Evolutionary conservation across 306 rosid genomes (phyloP).

Genomic region (Casuarina equisetifolia): DNA sequence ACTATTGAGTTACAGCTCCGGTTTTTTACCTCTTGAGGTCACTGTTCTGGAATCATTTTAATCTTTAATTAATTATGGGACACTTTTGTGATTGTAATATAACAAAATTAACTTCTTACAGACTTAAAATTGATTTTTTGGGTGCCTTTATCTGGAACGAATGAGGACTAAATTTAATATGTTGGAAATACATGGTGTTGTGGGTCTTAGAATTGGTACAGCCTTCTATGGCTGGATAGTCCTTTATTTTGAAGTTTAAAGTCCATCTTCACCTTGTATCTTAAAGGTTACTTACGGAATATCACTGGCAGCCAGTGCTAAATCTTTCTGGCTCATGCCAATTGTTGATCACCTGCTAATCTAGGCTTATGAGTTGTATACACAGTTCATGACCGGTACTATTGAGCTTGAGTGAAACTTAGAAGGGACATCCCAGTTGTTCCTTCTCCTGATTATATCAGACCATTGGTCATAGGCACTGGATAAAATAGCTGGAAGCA

Average conservation of each 20-base stretch:
- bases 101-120: not conserved
- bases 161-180: not conserved
- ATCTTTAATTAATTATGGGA: not conserved
- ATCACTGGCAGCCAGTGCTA: not conserved
- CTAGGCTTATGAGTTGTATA: not conserved
- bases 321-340: slow-evolving; percentile 1
- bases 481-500: not conserved
- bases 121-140: not conserved
- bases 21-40: not conserved
- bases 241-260: not conserved
- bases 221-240: not conserved
- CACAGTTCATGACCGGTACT: not conserved
- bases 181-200: not conserved
- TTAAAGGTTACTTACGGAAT: not conserved
- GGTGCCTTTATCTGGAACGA: not conserved
- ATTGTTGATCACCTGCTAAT: not conserved
- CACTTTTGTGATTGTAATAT: not conserved
- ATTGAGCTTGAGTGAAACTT: not conserved
- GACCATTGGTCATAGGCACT: slow-evolving; percentile 3
- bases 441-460: not conserved
- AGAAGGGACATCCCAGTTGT: not conserved
- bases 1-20: not conserved
- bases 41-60: not conserved
- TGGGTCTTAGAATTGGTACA: not conserved
- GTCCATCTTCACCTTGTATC: not conserved